A percentile compares a stretch with the other conserved stretches of the same genome.
Evolutionary conservation across 345 rosid species (phyloP).

Genomic region (Ceriops zippeliana): DNA sequence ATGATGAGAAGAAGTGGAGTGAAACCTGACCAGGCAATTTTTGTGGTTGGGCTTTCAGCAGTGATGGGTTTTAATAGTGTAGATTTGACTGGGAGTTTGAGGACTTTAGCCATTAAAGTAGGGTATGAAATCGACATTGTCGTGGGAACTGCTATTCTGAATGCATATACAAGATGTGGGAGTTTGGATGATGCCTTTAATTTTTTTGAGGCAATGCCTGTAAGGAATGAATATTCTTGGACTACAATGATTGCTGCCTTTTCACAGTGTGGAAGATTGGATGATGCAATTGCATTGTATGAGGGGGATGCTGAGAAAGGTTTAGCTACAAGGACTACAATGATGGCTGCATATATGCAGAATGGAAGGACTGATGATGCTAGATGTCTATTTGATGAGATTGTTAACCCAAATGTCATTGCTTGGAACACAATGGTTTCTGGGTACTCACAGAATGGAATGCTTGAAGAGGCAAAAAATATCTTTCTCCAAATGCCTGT

Average conservation of each 20-base stretch:
- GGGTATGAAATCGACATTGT: slow-evolving; percentile 23
- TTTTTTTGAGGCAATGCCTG: slow-evolving; percentile 28
- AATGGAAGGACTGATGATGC: slow-evolving; percentile 25
- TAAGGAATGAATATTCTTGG: slow-evolving; percentile 26
- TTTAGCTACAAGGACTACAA: slow-evolving; percentile 18
- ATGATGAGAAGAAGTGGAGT: slow-evolving; percentile 28
- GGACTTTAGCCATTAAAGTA: slow-evolving; percentile 23
- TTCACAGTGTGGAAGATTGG: slow-evolving; percentile 24
- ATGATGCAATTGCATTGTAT: slow-evolving; percentile 30
- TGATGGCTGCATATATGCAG: slow-evolving; percentile 27
- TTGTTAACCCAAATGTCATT: slow-evolving; percentile 20
- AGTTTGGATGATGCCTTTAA: slow-evolving; percentile 22
- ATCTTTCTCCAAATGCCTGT: slow-evolving; percentile 27
- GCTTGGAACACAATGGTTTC: slow-evolving; percentile 34
- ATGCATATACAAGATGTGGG: slow-evolving; percentile 31
- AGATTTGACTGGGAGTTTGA: slow-evolving; percentile 22
- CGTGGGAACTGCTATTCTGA: slow-evolving; percentile 30
- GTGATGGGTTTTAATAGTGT: slow-evolving; percentile 25
- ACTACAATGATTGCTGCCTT: slow-evolving; percentile 33
- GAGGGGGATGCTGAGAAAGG: slow-evolving; percentile 15
- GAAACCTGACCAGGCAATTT: slow-evolving; percentile 20
- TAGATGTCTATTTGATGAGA: slow-evolving; percentile 21
- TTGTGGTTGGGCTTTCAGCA: slow-evolving; percentile 25
- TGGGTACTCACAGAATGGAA: slow-evolving; percentile 28
- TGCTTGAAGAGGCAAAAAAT: slow-evolving; percentile 29